These are phyloP conservation scores for Aspergillus steynii DNA, from an alignment of 495 filamentous ascomycete genomes.

Conservation along the genomic window DNA sequence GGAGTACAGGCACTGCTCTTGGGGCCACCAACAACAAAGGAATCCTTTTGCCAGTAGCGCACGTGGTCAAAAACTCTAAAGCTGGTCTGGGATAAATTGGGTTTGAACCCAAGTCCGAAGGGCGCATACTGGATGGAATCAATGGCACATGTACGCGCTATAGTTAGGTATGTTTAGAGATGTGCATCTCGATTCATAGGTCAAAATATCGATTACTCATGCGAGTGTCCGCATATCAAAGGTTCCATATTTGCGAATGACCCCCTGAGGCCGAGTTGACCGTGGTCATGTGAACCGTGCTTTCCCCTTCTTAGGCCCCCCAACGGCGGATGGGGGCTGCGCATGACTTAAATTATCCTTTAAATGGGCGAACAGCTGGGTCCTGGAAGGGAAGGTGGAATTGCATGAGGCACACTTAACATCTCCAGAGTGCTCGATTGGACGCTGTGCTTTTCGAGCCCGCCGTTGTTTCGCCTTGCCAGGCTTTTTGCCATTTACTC, in stretches of 20 bases:
- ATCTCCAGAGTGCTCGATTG: conserved; percentile 34
- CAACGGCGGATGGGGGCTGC: conserved; percentile 31
- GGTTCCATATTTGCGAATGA: too few relatives aligned
- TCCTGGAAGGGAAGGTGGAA: conserved; percentile 63
- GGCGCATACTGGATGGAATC: background rate
- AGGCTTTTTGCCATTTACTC: conserved; percentile 48
- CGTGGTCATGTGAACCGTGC: conserved; percentile 6
- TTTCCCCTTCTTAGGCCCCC: conserved; percentile 32
- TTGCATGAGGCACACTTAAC: conserved; percentile 63
- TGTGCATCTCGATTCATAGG: background rate
- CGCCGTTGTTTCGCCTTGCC: conserved; percentile 90
- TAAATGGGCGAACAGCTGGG: conserved; percentile 73
- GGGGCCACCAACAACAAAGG: conserved; percentile 83
- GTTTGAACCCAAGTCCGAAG: background rate
- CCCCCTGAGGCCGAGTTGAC: background rate
- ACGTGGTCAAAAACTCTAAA: conserved; percentile 82
- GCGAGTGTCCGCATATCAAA: background rate
- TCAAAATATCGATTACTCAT: background rate
- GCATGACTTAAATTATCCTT: conserved; percentile 59
- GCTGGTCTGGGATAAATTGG: conserved; percentile 70
- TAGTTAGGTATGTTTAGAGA: too few relatives aligned
- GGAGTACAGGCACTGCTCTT: conserved; percentile 84
- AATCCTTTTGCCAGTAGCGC: conserved; percentile 80
- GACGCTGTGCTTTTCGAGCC: conserved; percentile 71
- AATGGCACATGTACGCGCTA: background rate